phyloP scores from a whole-genome alignment of 2,329 filamentous ascomycete species.

The Verticillium nonalfalfae region DNA sequence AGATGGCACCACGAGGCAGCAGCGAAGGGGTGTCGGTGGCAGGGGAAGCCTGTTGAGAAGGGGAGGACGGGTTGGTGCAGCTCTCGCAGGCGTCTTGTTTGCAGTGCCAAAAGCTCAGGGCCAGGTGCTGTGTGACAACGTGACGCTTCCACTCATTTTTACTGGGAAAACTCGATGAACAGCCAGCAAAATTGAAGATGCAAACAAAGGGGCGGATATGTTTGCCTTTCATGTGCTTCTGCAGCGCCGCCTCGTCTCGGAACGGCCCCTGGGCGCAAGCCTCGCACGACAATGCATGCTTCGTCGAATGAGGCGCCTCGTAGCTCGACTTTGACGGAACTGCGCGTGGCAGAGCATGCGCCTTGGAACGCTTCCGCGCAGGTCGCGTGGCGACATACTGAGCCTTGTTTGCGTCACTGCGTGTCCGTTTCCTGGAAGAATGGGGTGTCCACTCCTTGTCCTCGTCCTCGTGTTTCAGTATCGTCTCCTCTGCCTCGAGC shows the following conservation, averaged over 20 bases:
- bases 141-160: constrained; percentile 98
- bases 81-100: constrained; percentile 51
- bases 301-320: not conserved
- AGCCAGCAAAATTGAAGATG: constrained; percentile 73
- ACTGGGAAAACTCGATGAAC: constrained; percentile 61
- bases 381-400: not conserved
- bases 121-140: constrained; percentile 72
- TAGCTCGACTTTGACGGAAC: not conserved
- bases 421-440: constrained; percentile 7
- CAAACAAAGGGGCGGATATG: constrained; percentile 65
- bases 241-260: constrained; percentile 35
- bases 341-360: not conserved
- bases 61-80: constrained; percentile 17
- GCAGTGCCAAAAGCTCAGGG: constrained; percentile 70
- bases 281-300: constrained; percentile 20
- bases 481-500: not conserved
- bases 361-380: not conserved
- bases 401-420: constrained; percentile 1
- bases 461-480: not conserved
- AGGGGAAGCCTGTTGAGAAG: not conserved
- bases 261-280: constrained; percentile 32
- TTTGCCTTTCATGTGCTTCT: constrained; percentile 42
- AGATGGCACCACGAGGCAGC: constrained; percentile 41
- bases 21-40: not conserved
- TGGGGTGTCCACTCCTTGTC: constrained; percentile 8